These are phyloP conservation scores for Russula abietina DNA, from an alignment of 768 basidiomycete species.

Conservation along the genomic window DNA sequence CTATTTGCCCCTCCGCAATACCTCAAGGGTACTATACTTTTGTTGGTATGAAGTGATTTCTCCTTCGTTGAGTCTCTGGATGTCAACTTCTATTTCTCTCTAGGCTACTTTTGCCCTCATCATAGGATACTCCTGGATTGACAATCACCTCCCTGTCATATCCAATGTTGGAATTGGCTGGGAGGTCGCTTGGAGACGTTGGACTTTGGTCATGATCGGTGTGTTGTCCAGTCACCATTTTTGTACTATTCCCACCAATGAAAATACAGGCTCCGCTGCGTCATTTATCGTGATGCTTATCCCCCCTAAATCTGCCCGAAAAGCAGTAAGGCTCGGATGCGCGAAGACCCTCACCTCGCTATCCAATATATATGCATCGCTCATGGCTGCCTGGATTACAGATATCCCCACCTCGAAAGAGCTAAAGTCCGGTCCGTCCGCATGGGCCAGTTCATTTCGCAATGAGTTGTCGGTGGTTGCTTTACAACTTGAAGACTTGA, in stretches of 20 bases:
- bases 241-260: conserved; percentile 16
- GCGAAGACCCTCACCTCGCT: conserved; percentile 39
- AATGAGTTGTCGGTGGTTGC: conserved; percentile 31
- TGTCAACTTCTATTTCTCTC: not conserved
- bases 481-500: conserved; percentile 33
- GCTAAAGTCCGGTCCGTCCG: conserved; percentile 9
- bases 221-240: conserved; percentile 15
- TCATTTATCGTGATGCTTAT: conserved; percentile 51
- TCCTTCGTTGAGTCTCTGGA: not conserved
- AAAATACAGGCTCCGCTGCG: conserved; percentile 38
- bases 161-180: conserved; percentile 50
- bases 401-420: conserved; percentile 21
- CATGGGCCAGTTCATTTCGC: conserved; percentile 31
- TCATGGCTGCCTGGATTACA: conserved; percentile 41
- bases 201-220: conserved; percentile 47
- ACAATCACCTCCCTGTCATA: conserved; percentile 41
- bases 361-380: conserved; percentile 39
- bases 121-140: conserved; percentile 54
- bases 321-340: conserved; percentile 40
- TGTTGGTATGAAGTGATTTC: conserved; percentile 32
- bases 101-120: conserved; percentile 42
- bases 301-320: conserved; percentile 45
- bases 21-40: conserved; percentile 35
- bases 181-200: conserved; percentile 47
- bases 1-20: conserved; percentile 41